Conservation (phyloP, 164 flowering plant genomes). For the Umbilicus rupestris region DNA sequence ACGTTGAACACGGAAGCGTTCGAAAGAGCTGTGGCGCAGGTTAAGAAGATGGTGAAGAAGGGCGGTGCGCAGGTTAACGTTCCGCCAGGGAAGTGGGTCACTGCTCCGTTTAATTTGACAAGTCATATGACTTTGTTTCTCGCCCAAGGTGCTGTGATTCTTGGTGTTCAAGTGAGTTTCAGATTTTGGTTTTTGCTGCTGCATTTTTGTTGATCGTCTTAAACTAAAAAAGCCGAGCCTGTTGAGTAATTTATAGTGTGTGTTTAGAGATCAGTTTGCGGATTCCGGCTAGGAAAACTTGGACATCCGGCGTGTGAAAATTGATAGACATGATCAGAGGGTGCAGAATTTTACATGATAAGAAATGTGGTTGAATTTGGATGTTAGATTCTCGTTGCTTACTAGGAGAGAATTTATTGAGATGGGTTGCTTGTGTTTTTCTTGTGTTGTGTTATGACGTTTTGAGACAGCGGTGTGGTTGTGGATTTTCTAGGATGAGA, state of each 20-base stretch:
- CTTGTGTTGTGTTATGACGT: neutral
- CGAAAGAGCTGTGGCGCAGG: slow-evolving; percentile 62
- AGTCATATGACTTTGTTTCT: slow-evolving; percentile 91
- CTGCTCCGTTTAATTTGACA: slow-evolving; percentile 96
- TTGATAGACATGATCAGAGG: no score
- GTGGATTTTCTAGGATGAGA: slow-evolving; percentile 22
- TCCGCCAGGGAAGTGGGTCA: slow-evolving; percentile 79
- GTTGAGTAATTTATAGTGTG: neutral
- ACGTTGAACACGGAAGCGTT: slow-evolving; percentile 81
- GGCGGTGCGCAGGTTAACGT: slow-evolving; percentile 88
- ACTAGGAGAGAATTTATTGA: no score
- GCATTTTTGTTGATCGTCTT: neutral
- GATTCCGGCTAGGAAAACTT: no score
- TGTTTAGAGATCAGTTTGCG: no score
- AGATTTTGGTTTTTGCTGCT: neutral
- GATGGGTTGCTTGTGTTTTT: no score
- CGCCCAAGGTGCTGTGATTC: slow-evolving; percentile 78
- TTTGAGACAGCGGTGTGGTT: no score
- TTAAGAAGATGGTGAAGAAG: slow-evolving; percentile 43
- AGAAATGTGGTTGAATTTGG: no score
- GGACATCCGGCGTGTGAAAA: no score
- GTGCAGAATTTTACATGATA: no score
- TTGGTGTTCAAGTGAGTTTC: slow-evolving; percentile 58
- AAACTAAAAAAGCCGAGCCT: no score
- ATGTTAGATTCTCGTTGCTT: no score